Evolutionary conservation across 768 basidiomycete species (phyloP).

Genomic region (Mycena kentingensis): DNA sequence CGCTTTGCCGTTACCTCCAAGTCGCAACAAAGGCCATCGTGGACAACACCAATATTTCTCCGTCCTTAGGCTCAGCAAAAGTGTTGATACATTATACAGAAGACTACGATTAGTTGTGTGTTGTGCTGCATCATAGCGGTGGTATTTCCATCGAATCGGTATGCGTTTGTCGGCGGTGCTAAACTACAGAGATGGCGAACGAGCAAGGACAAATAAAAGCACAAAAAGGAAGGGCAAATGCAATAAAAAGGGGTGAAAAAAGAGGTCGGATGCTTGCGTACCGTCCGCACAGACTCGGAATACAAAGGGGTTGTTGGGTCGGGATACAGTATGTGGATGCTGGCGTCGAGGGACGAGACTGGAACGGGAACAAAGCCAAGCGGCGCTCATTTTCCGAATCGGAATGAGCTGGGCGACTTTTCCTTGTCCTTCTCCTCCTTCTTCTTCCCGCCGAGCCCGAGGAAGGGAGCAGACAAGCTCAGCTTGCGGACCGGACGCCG

Average conservation of each 20-base stretch:
- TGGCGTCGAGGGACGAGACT: neutral
- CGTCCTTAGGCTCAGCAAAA: no score
- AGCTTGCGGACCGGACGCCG: slow-evolving; percentile 62
- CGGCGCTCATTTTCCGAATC: slow-evolving; percentile 17
- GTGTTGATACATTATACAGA: slow-evolving; percentile 25
- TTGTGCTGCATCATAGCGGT: slow-evolving; percentile 17
- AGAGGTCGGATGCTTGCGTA: no score
- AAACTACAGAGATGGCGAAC: slow-evolving; percentile 8
- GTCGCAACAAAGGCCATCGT: no score
- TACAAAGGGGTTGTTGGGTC: neutral
- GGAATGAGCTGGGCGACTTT: slow-evolving; percentile 26
- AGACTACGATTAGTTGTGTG: slow-evolving; percentile 23
- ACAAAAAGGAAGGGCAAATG: slow-evolving; percentile 21
- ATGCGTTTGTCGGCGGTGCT: neutral
- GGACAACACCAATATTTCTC: no score
- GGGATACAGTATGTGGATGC: neutral
- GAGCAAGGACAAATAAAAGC: slow-evolving; percentile 13
- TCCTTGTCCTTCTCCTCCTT: slow-evolving; percentile 50
- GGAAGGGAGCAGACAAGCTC: slow-evolving; percentile 64
- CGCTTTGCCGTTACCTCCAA: no score
- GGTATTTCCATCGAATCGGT: slow-evolving; percentile 17
- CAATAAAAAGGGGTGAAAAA: slow-evolving; percentile 32
- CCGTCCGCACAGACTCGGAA: slow-evolving; percentile 14
- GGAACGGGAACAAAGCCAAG: neutral
- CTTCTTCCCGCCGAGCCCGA: slow-evolving; percentile 59